These are phyloP conservation scores for Conticribra weissflogii DNA, from an alignment of 108 stramenopile genomes.

Conservation along the genomic window DNA sequence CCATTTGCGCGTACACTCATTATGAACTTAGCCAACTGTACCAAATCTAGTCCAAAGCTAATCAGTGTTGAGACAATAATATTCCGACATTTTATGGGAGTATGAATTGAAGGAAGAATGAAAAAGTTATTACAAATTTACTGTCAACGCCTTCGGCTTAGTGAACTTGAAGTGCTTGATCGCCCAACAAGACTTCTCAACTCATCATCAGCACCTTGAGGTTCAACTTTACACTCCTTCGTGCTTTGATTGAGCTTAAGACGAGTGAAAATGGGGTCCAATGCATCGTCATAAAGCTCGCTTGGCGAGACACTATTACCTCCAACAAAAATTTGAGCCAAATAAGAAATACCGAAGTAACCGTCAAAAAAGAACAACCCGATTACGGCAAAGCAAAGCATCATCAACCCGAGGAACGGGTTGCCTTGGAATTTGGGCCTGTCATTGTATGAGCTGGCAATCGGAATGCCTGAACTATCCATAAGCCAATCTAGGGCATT, in stretches of 20 bases:
- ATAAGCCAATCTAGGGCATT: constrained; percentile 28
- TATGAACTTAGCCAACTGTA: too few relatives aligned
- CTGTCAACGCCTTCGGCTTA: constrained; percentile 8
- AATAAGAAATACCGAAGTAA: constrained; percentile 53
- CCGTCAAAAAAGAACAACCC: constrained; percentile 62
- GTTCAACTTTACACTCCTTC: neutral
- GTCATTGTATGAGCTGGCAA: constrained; percentile 6
- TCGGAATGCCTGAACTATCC: neutral
- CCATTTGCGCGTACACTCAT: too few relatives aligned
- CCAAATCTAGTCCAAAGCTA: too few relatives aligned
- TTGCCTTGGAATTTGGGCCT: constrained; percentile 29
- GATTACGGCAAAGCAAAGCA: constrained; percentile 45
- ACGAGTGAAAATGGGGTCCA: constrained; percentile 7
- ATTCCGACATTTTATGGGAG: too few relatives aligned
- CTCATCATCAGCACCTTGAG: neutral
- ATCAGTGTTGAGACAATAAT: too few relatives aligned
- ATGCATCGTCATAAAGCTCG: constrained; percentile 34
- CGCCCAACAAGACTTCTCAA: neutral
- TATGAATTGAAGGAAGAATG: too few relatives aligned
- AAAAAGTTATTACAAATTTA: neutral
- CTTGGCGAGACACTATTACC: constrained; percentile 11
- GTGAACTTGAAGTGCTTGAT: neutral
- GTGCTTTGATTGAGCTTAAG: neutral
- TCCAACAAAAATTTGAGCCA: constrained; percentile 39
- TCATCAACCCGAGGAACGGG: constrained; percentile 48